Percentiles rank a stretch among this genome's conserved stretches.
phyloP scores from a whole-genome alignment of 768 basidiomycete species.

The Auriscalpium vulgare region DNA sequence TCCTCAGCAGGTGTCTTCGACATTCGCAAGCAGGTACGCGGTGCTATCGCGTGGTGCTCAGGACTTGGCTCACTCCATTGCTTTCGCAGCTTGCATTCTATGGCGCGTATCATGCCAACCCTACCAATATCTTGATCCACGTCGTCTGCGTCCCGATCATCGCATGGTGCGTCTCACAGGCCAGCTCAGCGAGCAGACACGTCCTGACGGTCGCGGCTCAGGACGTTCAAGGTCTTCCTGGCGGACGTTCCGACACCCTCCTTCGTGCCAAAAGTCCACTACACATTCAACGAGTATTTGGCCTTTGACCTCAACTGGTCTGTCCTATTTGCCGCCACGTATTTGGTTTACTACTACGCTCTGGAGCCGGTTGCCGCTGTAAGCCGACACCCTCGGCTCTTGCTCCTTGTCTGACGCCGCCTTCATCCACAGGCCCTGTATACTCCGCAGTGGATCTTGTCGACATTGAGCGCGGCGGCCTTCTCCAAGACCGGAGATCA shows the following conservation, averaged over 20 bases:
- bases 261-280: slow-evolving; percentile 43
- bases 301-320: slow-evolving; percentile 64
- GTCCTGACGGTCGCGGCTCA: slow-evolving; percentile 19
- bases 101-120: slow-evolving; percentile 84
- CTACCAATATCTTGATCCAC: slow-evolving; percentile 79
- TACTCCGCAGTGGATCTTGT: slow-evolving; percentile 57
- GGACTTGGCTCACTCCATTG: not conserved
- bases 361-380: slow-evolving; percentile 87
- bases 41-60: too few species aligned
- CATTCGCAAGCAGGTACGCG: slow-evolving; percentile 58
- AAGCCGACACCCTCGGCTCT: slow-evolving; percentile 22
- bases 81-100: slow-evolving; percentile 75
- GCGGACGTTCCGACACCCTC: slow-evolving; percentile 20
- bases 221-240: slow-evolving; percentile 56
- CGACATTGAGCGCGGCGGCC: slow-evolving; percentile 65
- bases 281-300: slow-evolving; percentile 52
- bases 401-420: slow-evolving; percentile 1
- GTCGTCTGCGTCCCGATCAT: slow-evolving; percentile 78
- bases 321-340: slow-evolving; percentile 48
- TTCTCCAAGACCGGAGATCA: slow-evolving; percentile 45
- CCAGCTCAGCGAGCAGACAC: not conserved
- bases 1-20: slow-evolving; percentile 39
- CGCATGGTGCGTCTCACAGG: slow-evolving; percentile 48
- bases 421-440: slow-evolving; percentile 56
- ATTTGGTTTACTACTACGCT: slow-evolving; percentile 66